Conservation (phyloP, 331 rosid genomes). For the Phaseolus coccineus region DNA sequence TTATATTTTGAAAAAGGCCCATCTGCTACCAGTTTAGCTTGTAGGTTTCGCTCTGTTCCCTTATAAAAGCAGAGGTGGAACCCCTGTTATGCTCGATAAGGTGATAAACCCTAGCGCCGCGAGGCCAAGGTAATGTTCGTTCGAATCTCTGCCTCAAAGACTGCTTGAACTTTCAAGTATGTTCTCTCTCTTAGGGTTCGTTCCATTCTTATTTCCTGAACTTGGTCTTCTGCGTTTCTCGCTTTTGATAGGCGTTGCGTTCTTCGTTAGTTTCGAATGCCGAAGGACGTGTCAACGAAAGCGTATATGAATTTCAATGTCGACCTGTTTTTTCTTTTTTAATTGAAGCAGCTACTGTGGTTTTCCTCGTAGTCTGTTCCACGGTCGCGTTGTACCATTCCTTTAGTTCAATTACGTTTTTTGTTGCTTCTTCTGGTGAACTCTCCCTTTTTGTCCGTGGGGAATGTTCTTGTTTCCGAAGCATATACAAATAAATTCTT, state of each 20-base stretch:
- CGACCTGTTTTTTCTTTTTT: slow-evolving; percentile 13
- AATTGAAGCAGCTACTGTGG: slow-evolving; percentile 37
- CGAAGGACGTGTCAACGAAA: slow-evolving; percentile 91
- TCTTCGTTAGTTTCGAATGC: slow-evolving; percentile 56
- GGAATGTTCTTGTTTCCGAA: slow-evolving; percentile 90
- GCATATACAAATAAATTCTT: slow-evolving; percentile 62
- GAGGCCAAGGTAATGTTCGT: neutral
- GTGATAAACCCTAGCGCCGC: slow-evolving; percentile 45
- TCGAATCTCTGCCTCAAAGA: neutral
- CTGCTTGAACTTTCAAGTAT: neutral
- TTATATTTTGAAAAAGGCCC: neutral
- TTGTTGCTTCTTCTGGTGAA: slow-evolving; percentile 91
- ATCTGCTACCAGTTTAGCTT: neutral
- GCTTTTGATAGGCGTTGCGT: slow-evolving; percentile 99
- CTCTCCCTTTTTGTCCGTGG: slow-evolving; percentile 50
- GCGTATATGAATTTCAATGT: slow-evolving; percentile 63
- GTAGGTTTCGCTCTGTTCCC: slow-evolving; percentile 26
- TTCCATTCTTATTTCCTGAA: neutral
- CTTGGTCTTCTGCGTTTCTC: neutral
- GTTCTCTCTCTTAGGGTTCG: neutral
- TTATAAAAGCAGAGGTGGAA: slow-evolving; percentile 35
- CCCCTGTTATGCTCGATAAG: accelerated
- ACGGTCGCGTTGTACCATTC: slow-evolving; percentile 54
- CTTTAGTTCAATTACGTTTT: neutral
- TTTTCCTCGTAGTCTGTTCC: slow-evolving; percentile 46